Conservation (phyloP, 805 yeast species). For the Ogataea nitratoaversa region DNA sequence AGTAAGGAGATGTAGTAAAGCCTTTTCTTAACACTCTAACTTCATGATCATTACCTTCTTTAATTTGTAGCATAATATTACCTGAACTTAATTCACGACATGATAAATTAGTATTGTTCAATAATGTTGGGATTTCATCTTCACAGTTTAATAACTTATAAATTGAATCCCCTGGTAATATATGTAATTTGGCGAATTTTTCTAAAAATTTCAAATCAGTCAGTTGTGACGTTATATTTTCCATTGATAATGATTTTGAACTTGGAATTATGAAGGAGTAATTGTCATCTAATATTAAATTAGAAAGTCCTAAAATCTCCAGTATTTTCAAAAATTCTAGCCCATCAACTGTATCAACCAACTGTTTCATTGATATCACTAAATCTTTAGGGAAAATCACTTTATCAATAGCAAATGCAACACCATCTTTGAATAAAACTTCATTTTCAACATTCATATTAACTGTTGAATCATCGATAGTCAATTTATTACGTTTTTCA, state of each 20-base stretch:
- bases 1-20: slow-evolving; percentile 37
- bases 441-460: slow-evolving; percentile 49
- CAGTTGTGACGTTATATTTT: slow-evolving; percentile 43
- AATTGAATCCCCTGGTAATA: slow-evolving; percentile 57
- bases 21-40: slow-evolving; percentile 61
- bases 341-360: slow-evolving; percentile 53
- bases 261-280: slow-evolving; percentile 75
- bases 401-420: slow-evolving; percentile 62
- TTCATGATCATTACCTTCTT: slow-evolving; percentile 50
- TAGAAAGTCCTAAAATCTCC: slow-evolving; percentile 36
- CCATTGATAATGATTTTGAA: slow-evolving; percentile 47
- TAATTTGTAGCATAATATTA: slow-evolving; percentile 35
- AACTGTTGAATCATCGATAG: slow-evolving; percentile 22
- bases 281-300: slow-evolving; percentile 38
- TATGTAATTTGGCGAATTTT: slow-evolving; percentile 61
- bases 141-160: slow-evolving; percentile 46
- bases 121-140: slow-evolving; percentile 37
- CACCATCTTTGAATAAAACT: slow-evolving; percentile 78
- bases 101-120: slow-evolving; percentile 41
- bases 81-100: slow-evolving; percentile 39
- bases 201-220: slow-evolving; percentile 34
- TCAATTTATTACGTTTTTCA: slow-evolving; percentile 3
- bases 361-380: slow-evolving; percentile 48
- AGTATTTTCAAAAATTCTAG: slow-evolving; percentile 43
- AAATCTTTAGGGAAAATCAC: slow-evolving; percentile 56